phyloP scores from a whole-genome alignment of 2,329 filamentous ascomycete genomes.

The Passalora sequoiae region DNA sequence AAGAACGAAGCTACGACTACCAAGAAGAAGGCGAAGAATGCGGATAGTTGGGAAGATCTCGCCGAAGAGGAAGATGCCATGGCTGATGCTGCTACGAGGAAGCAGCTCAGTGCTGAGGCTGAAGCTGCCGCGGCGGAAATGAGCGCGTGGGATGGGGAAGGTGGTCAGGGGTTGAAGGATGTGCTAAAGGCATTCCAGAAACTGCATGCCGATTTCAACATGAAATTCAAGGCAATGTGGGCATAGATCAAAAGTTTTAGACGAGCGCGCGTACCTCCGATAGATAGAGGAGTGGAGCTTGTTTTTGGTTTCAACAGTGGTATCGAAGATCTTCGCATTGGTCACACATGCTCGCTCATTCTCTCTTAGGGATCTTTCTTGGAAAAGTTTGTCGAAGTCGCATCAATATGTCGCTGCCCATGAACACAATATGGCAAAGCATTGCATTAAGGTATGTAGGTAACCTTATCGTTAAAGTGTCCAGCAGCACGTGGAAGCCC shows the following conservation, averaged over 20 bases:
- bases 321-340: too few relatives aligned
- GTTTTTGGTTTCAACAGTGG: too few relatives aligned
- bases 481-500: too few relatives aligned
- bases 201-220: constrained; percentile 56
- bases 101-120: constrained; percentile 21
- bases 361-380: too few relatives aligned
- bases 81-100: constrained; percentile 22
- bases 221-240: constrained; percentile 60
- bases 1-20: constrained; percentile 22
- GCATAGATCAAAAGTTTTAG: constrained; percentile 40
- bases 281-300: too few relatives aligned
- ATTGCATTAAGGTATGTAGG: too few relatives aligned
- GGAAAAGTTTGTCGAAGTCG: too few relatives aligned
- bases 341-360: too few relatives aligned
- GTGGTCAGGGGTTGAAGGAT: constrained; percentile 47
- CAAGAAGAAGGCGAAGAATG: constrained; percentile 39
- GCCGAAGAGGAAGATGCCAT: constrained; percentile 34
- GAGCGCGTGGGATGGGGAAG: constrained; percentile 38
- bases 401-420: too few relatives aligned
- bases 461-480: too few relatives aligned
- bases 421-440: too few relatives aligned
- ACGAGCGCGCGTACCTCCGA: too few relatives aligned
- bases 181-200: constrained; percentile 56
- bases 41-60: constrained; percentile 40
- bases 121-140: constrained; percentile 23